Base-by-base conservation (phyloP, 371 early-diverging fungal genomes). In the Syncephalastrum monosporum region DNA sequence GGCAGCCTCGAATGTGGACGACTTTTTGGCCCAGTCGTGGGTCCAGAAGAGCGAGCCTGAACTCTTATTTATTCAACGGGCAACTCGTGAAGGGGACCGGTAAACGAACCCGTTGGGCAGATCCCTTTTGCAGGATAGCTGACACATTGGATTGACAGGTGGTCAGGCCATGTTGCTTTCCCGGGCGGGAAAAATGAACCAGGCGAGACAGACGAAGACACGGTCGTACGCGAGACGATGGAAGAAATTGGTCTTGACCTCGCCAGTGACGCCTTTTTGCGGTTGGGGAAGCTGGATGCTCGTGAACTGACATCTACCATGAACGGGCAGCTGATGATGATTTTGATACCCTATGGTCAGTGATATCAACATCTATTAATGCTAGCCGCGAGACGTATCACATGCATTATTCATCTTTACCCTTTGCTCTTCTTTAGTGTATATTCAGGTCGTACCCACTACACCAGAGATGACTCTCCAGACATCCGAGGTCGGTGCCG, bases 121-220 rank as follows among this genome's bases (percentile, higher is more conserved):
- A 50, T 8, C 24, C 14, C 23, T 50, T 16, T 10, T 58, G 19
- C 16, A 14, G 4, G 19, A 21, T 25, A 25, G 12, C 50, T 63
- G 23, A 55, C 13, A 23, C 14, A 14, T 41, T 13, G 21, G 21
- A 47, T 16, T 3, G 23, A 19, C 23, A 76, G 77, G 52, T 77
- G 90, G 89, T 84, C 84, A 42, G 89, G 89, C 6, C 91, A 90
- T 76, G 87, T 88, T 48, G 85, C 87, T 3, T 85, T 88, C 60
- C 87, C 87, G 1, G 91, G 91, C 3, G 91, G 91, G 16, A 87
- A 86, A 56, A 77, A 78, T 15, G 87, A 88, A 54, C 60, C 71
- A 10, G 68, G 64, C 13, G 88, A 90, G 57, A 81, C 81, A 17
- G 85, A 86, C 54, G 79, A 82, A 49, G 83, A 84, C 10, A 86